Percentiles rank a stretch among this genome's conserved stretches.
Conservation (phyloP, 2,329 filamentous ascomycete species). For the Nemania bipapillata region DNA sequence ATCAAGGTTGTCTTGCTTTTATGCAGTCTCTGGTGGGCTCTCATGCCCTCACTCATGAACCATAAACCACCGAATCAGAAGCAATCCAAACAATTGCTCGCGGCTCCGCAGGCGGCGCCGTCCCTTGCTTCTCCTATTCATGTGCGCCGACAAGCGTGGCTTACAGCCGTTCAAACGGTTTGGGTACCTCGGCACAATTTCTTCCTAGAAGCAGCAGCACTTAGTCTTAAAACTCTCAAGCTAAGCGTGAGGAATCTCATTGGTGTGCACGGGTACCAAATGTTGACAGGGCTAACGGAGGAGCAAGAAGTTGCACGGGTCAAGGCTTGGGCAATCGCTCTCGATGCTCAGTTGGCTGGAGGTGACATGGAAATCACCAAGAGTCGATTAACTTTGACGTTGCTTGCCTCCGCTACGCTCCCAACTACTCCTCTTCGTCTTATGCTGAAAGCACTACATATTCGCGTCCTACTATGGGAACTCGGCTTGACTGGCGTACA, state of each 20-base stretch:
- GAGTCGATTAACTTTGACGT: conserved; percentile 83
- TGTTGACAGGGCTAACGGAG: conserved; percentile 80
- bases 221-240: conserved; percentile 82
- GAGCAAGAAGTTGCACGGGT: conserved; percentile 87
- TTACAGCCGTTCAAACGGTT: conserved; percentile 90
- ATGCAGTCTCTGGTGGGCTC: conserved; percentile 65
- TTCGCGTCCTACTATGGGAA: conserved; percentile 88
- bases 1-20: conserved; percentile 65
- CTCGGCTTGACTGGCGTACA: conserved; percentile 72
- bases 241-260: conserved; percentile 81
- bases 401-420: conserved; percentile 87
- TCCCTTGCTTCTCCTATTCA: conserved; percentile 84
- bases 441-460: conserved; percentile 92
- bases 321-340: conserved; percentile 91
- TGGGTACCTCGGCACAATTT: conserved; percentile 91
- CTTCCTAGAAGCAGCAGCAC: conserved; percentile 82
- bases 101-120: conserved; percentile 65
- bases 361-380: conserved; percentile 91
- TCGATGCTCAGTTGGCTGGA: conserved; percentile 91
- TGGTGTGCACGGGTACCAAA: conserved; percentile 79
- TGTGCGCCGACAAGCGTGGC: conserved; percentile 88
- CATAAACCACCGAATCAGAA: conserved; percentile 66
- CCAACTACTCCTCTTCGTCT: conserved; percentile 83
- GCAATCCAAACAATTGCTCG: conserved; percentile 52
- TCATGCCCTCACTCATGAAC: conserved; percentile 65